A percentile compares a stretch with the other conserved stretches of the same genome.
Evolutionary conservation across 257 asterid genomes (phyloP).

Genomic region (Echium plantagineum): DNA sequence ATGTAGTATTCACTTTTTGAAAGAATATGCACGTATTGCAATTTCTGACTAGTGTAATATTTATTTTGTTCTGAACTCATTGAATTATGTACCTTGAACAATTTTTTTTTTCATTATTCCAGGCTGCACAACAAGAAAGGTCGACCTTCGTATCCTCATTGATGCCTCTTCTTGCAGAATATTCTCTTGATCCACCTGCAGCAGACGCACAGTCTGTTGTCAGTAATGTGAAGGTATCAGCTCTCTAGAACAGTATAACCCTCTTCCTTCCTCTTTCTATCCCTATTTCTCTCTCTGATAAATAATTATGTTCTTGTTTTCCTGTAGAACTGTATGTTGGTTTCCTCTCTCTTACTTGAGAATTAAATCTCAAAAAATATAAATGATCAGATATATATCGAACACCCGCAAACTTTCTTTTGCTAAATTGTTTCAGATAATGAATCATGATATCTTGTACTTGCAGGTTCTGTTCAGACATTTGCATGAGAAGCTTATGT

Average conservation of each 20-base stretch:
- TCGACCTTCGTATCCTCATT: conserved; percentile 62
- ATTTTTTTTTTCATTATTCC: conserved; percentile 22
- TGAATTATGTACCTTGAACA: neutral
- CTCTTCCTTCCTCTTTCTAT: neutral
- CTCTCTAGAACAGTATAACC: neutral
- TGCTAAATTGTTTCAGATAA: neutral
- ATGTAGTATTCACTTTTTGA: too few relatives aligned
- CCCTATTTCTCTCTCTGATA: neutral
- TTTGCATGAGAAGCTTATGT: conserved; percentile 90
- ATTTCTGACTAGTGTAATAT: neutral
- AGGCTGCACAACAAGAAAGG: conserved; percentile 95
- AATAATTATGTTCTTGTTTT: neutral
- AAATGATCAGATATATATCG: neutral
- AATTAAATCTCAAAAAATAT: neutral
- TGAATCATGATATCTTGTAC: conserved; percentile 11
- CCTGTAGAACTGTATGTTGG: neutral
- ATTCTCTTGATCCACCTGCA: conserved; percentile 80
- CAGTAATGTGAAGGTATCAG: conserved; percentile 70
- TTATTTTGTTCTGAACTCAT: neutral
- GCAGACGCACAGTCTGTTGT: conserved; percentile 96
- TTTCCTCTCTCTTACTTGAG: neutral
- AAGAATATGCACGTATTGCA: neutral
- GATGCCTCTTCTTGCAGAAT: conserved; percentile 93
- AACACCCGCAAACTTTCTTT: conserved; percentile 4
- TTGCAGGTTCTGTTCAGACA: conserved; percentile 90